A percentile compares a stretch with the other conserved stretches of the same genome.
These are phyloP conservation scores for Phytophthora parvispora DNA, from an alignment of 352 stramenopile genomes.

Conservation along the genomic window DNA sequence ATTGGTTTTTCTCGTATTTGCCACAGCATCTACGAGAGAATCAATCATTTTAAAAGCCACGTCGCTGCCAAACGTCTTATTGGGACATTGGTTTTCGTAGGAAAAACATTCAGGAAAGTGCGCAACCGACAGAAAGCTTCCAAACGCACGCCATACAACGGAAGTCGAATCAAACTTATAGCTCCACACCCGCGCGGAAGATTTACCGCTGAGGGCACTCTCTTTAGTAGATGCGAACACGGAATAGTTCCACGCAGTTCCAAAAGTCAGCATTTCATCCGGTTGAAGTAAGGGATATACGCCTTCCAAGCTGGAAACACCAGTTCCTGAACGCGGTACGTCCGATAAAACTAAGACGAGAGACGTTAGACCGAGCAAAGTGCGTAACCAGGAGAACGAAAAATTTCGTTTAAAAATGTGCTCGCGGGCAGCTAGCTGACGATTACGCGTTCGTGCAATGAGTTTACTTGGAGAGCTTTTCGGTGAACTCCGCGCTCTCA, in stretches of 20 bases:
- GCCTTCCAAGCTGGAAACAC: neutral
- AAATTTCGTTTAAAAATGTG: conserved; percentile 20
- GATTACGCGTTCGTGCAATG: neutral
- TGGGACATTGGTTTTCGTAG: conserved; percentile 9
- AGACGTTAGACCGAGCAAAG: conserved; percentile 18
- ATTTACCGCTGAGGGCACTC: conserved; percentile 6
- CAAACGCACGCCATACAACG: conserved; percentile 31
- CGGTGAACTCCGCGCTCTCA: neutral
- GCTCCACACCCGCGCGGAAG: conserved; percentile 25
- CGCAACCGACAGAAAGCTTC: conserved; percentile 9
- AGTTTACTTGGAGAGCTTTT: neutral
- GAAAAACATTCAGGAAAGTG: conserved; percentile 35
- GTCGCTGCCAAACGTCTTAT: conserved; percentile 4
- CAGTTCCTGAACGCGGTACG: conserved; percentile 32
- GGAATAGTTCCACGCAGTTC: conserved; percentile 30
- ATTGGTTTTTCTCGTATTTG: neutral
- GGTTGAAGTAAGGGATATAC: conserved; percentile 27
- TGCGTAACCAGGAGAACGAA: conserved; percentile 22
- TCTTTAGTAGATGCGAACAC: conserved; percentile 19
- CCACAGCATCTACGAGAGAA: conserved; percentile 7
- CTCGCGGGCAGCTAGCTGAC: conserved; percentile 14
- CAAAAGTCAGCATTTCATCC: conserved; percentile 29
- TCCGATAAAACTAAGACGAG: conserved; percentile 34
- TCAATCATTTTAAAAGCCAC: conserved; percentile 40
- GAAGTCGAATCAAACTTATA: conserved; percentile 52